phyloP scores from a whole-genome alignment of 2,329 filamentous ascomycete species.

The Ophiosphaerella herpotricha region DNA sequence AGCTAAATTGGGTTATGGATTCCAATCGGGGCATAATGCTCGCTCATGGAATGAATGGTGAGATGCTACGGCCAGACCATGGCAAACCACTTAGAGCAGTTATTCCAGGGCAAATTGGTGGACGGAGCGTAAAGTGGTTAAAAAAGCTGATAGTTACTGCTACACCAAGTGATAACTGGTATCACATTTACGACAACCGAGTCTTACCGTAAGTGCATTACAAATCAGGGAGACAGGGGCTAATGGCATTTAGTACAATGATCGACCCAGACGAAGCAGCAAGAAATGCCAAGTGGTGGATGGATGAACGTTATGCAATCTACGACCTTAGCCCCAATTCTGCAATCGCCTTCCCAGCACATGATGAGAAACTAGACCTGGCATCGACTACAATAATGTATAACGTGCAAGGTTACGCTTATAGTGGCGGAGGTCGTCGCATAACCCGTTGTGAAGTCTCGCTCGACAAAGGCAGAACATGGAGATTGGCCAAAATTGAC shows the following conservation, averaged over 20 bases:
- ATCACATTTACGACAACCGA: conserved; percentile 91
- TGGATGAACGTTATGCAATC: conserved; percentile 87
- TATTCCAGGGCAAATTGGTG: conserved; percentile 89
- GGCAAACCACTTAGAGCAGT: conserved; percentile 82
- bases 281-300: conserved; percentile 77
- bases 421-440: conserved; percentile 82
- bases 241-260: conserved; percentile 62
- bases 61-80: conserved; percentile 78
- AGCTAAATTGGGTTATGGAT: conserved; percentile 87
- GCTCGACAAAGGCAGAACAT: conserved; percentile 79
- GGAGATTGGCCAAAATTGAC: conserved; percentile 75
- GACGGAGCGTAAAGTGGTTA: conserved; percentile 91
- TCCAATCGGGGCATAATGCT: conserved; percentile 82
- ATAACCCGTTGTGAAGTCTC: conserved; percentile 84
- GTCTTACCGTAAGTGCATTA: conserved; percentile 68
- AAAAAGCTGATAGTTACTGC: conserved; percentile 79
- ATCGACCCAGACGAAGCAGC: conserved; percentile 80
- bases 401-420: conserved; percentile 79
- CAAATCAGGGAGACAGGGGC: neutral
- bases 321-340: conserved; percentile 91
- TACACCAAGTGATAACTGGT: conserved; percentile 87
- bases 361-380: conserved; percentile 69
- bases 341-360: conserved; percentile 77
- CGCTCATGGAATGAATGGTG: conserved; percentile 89
- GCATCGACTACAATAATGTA: conserved; percentile 59